Conservation (phyloP, 768 basidiomycete genomes). For the Lentinula sp. region DNA sequence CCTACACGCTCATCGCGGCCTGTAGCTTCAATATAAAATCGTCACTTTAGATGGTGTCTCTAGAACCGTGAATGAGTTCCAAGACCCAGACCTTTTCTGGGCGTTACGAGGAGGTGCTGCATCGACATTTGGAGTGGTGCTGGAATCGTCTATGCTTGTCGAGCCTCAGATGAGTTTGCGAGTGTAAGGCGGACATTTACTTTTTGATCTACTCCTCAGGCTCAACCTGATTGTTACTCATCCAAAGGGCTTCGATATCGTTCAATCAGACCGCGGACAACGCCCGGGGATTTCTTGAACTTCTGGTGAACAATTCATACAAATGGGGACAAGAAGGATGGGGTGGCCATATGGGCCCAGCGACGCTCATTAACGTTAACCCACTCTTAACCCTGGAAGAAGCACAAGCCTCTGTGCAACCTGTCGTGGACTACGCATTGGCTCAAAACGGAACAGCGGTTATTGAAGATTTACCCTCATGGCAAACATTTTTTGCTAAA, state of each 20-base stretch:
- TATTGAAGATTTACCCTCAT: constrained; percentile 23
- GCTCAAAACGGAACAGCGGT: constrained; percentile 21
- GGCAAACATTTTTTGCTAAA: constrained; percentile 24
- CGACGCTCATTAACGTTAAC: constrained; percentile 21
- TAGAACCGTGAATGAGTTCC: constrained; percentile 23
- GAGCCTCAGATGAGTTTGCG: constrained; percentile 13
- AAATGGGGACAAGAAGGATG: constrained; percentile 28
- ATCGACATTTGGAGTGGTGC: constrained; percentile 26
- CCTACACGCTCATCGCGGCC: neutral
- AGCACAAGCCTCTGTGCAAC: constrained; percentile 21
- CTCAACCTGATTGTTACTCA: neutral
- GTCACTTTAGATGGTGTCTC: constrained; percentile 28
- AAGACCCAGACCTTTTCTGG: constrained; percentile 28
- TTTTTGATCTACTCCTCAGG: neutral
- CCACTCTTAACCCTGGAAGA: constrained; percentile 18
- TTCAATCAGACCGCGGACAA: constrained; percentile 16
- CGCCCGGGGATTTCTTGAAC: constrained; percentile 17
- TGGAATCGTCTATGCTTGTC: constrained; percentile 12
- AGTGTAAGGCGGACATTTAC: constrained; percentile 9
- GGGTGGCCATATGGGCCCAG: constrained; percentile 26
- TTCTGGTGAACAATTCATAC: constrained; percentile 22
- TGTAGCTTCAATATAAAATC: constrained; percentile 22
- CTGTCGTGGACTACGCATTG: constrained; percentile 18
- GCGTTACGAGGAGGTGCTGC: constrained; percentile 29
- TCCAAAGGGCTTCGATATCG: constrained; percentile 18